phyloP scores from a whole-genome alignment of 2,329 filamentous ascomycete species.

The Diaporthe destruens region DNA sequence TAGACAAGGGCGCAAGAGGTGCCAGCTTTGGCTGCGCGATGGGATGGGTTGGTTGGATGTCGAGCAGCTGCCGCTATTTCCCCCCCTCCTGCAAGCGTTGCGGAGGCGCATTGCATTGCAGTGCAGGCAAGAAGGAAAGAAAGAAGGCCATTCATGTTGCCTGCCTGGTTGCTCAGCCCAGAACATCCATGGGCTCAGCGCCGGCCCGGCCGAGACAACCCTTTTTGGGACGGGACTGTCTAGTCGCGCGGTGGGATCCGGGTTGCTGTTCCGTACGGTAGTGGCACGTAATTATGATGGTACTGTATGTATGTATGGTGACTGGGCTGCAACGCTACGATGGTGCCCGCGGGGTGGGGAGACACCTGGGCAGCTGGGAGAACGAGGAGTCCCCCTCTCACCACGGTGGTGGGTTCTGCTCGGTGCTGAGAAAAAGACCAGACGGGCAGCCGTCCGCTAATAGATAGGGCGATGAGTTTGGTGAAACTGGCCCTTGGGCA shows the following conservation, averaged over 20 bases:
- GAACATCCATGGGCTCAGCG: neutral
- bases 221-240: neutral
- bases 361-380: too few species aligned
- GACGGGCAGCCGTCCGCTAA: slow-evolving; percentile 16
- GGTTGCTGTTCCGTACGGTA: neutral
- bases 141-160: neutral
- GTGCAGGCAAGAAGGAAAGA: too few species aligned
- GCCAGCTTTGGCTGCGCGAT: too few species aligned
- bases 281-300: slow-evolving; percentile 25
- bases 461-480: slow-evolving; percentile 12
- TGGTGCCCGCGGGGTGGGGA: neutral
- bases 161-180: neutral
- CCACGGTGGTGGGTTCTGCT: neutral
- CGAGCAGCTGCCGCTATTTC: neutral
- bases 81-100: neutral
- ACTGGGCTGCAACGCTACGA: slow-evolving; percentile 8
- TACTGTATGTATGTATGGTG: neutral
- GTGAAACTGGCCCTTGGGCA: slow-evolving; percentile 27
- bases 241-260: slow-evolving; percentile 8
- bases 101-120: neutral
- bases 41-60: neutral
- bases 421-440: neutral
- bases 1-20: neutral
- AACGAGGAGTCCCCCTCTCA: neutral
- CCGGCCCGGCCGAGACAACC: slow-evolving; percentile 17